Percentiles rank a stretch among this genome's conserved stretches.
These are phyloP conservation scores for Phytopythium oedochilum DNA, from an alignment of 352 stramenopile genomes.

Conservation along the genomic window DNA sequence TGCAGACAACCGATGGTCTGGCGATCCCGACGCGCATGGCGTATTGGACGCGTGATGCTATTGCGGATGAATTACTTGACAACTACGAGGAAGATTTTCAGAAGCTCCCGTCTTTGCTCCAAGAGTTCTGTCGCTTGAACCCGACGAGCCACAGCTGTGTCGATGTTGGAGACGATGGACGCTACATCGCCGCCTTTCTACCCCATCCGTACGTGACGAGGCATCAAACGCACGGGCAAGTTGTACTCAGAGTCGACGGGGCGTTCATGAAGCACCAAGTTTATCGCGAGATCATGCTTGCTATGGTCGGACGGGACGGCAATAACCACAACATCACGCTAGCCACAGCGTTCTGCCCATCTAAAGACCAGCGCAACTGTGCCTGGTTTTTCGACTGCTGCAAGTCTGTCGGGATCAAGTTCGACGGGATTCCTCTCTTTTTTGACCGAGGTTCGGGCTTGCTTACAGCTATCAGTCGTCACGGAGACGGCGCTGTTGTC, in stretches of 20 bases:
- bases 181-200: not conserved
- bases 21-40: no score
- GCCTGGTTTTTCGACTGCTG: constrained; percentile 6
- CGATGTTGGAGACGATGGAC: not conserved
- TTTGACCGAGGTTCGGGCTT: not conserved
- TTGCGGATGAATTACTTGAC: not conserved
- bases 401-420: not conserved
- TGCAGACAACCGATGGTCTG: no score
- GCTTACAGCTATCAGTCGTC: not conserved
- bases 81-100: not conserved
- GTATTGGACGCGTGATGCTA: not conserved
- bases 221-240: not conserved
- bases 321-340: constrained; percentile 5
- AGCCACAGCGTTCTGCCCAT: not conserved
- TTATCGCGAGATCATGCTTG: constrained; percentile 5
- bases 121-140: not conserved
- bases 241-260: not conserved
- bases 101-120: not conserved
- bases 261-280: not conserved
- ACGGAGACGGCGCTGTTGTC: no score
- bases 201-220: not conserved
- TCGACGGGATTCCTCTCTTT: not conserved
- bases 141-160: not conserved
- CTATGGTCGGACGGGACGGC: not conserved
- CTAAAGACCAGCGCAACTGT: constrained; percentile 2